These are phyloP conservation scores for Coniferiporia weirii DNA, from an alignment of 1,284 basidiomycete genomes.

Conservation along the genomic window DNA sequence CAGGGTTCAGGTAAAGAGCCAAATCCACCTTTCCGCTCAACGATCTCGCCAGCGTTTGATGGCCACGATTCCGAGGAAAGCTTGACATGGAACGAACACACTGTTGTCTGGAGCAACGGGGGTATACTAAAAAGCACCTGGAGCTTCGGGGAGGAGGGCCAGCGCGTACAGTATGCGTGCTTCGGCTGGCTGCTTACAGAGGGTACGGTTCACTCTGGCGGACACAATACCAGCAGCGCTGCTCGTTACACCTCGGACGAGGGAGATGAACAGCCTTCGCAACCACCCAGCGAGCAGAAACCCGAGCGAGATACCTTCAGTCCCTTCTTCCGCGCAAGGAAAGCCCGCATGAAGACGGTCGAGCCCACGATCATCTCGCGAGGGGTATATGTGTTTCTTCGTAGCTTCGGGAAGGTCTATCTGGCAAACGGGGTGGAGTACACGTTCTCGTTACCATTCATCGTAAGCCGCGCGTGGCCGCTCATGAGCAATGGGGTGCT, in stretches of 20 bases:
- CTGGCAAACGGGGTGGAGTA: conserved; percentile 70
- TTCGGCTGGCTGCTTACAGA: conserved; percentile 52
- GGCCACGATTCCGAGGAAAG: conserved; percentile 35
- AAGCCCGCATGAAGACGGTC: conserved; percentile 23
- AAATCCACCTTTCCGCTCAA: conserved; percentile 33
- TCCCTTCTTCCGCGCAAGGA: conserved; percentile 29
- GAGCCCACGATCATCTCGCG: conserved; percentile 24
- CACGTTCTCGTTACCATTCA: conserved; percentile 78
- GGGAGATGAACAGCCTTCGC: conserved; percentile 31
- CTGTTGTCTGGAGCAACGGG: conserved; percentile 65
- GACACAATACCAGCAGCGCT: conserved; percentile 1
- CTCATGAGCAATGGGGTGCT: conserved; percentile 69
- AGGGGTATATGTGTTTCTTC: conserved; percentile 76
- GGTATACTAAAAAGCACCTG: conserved; percentile 70
- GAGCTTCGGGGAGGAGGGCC: conserved; percentile 65
- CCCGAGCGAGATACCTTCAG: conserved; percentile 29
- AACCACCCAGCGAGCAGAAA: conserved; percentile 28
- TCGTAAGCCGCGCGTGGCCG: conserved; percentile 75
- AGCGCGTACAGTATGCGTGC: conserved; percentile 72
- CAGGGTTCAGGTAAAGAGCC: conserved; percentile 43
- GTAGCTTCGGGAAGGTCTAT: conserved; percentile 70
- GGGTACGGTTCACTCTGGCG: conserved; percentile 9
- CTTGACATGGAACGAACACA: conserved; percentile 67
- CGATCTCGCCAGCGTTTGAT: conserved; percentile 25
- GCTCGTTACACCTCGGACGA: conserved; percentile 32